Base-by-base conservation (phyloP, 805 yeast genomes). In the Ascoidea asiatica region DNA sequence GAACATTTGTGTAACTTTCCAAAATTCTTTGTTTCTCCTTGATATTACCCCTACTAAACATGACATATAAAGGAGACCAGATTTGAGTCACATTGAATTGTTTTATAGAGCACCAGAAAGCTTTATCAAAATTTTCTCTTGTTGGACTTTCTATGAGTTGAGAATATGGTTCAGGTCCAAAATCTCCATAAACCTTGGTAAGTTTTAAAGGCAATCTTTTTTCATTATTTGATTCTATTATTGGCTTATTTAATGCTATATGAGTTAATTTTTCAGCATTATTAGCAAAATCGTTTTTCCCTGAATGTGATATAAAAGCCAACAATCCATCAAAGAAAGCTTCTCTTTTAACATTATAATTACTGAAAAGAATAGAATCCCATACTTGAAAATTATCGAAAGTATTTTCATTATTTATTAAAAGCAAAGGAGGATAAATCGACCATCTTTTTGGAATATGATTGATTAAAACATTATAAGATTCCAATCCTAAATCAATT, bases 1-100 rank as follows among this genome's bases (percentile, higher is more conserved):
- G 43, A 1, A 78, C 57, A 22, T 63, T 54, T 1, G 45, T 39
- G 44, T 64, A 74, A 0, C 58, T 57, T 18, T 66, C 65, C 38
- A 84, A 55, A 0, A 86, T 68, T 19, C 95, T 60, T 13, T 75
- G 70, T 57, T 86, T 86, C 55, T 86, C 95, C 50, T 81, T 81
- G 52, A 87, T 74, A 56, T 86, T 86, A 1, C 95, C 95, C 18
- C 95, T 61, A 42, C 89, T 79, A 56, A 87, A 87, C 95, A 86
- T 86, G 1, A 95, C 84, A 54, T 76, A 80, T 44, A 70, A 57
- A 1, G 95, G 95, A 5, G 90, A 85, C 95, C 95, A 86, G 7
- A 72, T 69, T 54, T 86, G 95, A 49, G 57, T 64, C 3, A 86
- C 75, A 1, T 87, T 88, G 57, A 87, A 84, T 53, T 86, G 95